These are phyloP conservation scores for Eucalyptus curtisii DNA, from an alignment of 345 rosid species.

Conservation along the genomic window DNA sequence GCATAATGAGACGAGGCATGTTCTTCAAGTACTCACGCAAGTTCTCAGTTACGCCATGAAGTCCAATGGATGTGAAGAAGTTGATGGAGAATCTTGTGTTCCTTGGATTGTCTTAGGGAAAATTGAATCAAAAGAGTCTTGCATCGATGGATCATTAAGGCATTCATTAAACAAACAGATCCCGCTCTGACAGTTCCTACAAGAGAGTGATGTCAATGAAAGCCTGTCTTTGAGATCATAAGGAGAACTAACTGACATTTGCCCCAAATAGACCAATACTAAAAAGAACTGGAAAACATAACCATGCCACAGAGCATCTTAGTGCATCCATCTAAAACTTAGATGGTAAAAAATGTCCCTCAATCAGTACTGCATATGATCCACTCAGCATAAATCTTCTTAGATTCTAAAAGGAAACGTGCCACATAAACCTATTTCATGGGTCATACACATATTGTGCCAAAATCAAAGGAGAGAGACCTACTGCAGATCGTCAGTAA, in stretches of 20 bases:
- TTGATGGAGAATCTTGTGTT: constrained; percentile 72
- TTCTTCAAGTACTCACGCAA: constrained; percentile 83
- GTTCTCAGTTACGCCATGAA: constrained; percentile 87
- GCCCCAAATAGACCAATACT: not conserved
- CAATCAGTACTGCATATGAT: not conserved
- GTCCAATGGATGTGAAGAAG: constrained; percentile 91
- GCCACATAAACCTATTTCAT: not conserved
- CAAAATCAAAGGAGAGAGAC: not conserved
- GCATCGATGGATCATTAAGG: not conserved
- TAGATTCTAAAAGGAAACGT: not conserved
- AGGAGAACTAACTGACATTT: not conserved
- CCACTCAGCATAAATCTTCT: not conserved
- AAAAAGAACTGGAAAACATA: not conserved
- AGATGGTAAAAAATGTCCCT: not conserved
- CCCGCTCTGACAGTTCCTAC: constrained; percentile 90
- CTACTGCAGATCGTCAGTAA: not conserved
- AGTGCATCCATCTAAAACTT: not conserved
- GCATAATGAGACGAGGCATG: constrained; percentile 90
- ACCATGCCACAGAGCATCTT: not conserved
- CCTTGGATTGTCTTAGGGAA: constrained; percentile 24
- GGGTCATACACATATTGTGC: not conserved
- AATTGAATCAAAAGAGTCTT: constrained; percentile 15
- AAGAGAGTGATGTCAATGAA: not conserved
- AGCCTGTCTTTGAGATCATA: not conserved
- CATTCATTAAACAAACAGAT: constrained; percentile 30